Evolutionary conservation across 352 stramenopile genomes (phyloP), one percentile per base, ranked within the genome.

Genomic region (Elongisporangium prolatum): DNA sequence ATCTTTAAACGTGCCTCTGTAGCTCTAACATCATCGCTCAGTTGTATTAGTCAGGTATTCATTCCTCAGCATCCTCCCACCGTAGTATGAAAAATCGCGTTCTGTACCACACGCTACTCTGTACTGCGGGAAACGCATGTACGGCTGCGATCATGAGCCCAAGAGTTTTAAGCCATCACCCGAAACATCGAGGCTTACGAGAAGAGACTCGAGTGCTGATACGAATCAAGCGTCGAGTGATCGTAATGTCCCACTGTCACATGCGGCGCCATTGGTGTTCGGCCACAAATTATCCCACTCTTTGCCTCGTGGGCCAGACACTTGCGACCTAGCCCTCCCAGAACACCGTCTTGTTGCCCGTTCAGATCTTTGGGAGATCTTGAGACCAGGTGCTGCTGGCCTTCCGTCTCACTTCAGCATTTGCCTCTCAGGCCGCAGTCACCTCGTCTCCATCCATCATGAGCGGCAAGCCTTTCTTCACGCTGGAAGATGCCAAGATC

Each of bases 401-500:
- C 2, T 11, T 44, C 34, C 34, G 14, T 16, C 34, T 44, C 34
- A 44, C 34, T 44, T 44, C 34, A 17, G 34, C 34, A 44, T 44
- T 44, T 44, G 34, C 34, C 34, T 44, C 34, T 44, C 34, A 44
- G 17, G 34, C 34, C 34, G 11, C 34, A 44, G 34, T 44, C 34
- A 14, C 34, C 34, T 17, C 11, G 34, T 44, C 34, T 44, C 34
- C 10, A 44, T 2, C 17, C 34, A 44, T 17, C 9, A 44, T 44
- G 34, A 13, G 34, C 34, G 34, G 34, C 34, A 58, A 56, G 14
- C 69, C 63, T 48, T 40, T 74, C 64, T 79, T 77, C 56, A 82
- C 74, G 18, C 18, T 63, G 13, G 74, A 84, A 50, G 74, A 63
- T 54, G 61, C 67, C 61, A 86, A 84, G 63, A 61, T 57, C 20